Percentiles rank a stretch among this genome's conserved stretches.
These are phyloP conservation scores for Phoenix roebelenii DNA, from an alignment of 176 grass and related monocot species.

Conservation along the genomic window DNA sequence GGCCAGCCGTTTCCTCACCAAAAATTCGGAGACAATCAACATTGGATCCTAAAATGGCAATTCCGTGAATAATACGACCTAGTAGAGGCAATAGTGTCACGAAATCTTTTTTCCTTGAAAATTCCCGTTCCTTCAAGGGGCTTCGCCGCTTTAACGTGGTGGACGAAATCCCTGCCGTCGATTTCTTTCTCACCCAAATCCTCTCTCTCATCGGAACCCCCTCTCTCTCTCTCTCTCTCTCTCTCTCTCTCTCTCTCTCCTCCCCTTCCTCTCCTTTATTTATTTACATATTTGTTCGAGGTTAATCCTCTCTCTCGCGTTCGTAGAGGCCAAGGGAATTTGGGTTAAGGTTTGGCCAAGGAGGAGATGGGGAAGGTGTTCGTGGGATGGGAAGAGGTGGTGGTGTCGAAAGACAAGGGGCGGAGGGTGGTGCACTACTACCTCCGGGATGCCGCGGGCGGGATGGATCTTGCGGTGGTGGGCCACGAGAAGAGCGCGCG, in stretches of 20 bases:
- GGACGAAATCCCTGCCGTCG: constrained; percentile 11
- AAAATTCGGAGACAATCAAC: no score
- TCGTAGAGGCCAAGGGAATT: background rate
- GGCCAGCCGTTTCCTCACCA: no score
- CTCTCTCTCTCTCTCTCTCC: background rate
- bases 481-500: constrained; percentile 79
- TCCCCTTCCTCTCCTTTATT: constrained; percentile 5
- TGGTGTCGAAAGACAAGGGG: constrained; percentile 75
- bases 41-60: no score
- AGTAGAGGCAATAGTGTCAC: no score
- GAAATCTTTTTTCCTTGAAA: background rate
- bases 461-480: constrained; percentile 63
- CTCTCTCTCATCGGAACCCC: no score
- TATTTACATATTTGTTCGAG: background rate
- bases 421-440: constrained; percentile 90
- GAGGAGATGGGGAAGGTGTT: constrained; percentile 46
- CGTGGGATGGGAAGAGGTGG: constrained; percentile 84
- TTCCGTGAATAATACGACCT: no score
- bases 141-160: background rate
- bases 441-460: constrained; percentile 35
- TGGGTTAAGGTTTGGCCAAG: constrained; percentile 15
- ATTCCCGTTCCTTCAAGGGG: background rate
- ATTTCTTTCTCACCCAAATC: constrained; percentile 2
- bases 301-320: background rate
- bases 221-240: no score